Base-by-base conservation (phyloP, 2,329 filamentous ascomycete genomes). In the Fusarium hostae region DNA sequence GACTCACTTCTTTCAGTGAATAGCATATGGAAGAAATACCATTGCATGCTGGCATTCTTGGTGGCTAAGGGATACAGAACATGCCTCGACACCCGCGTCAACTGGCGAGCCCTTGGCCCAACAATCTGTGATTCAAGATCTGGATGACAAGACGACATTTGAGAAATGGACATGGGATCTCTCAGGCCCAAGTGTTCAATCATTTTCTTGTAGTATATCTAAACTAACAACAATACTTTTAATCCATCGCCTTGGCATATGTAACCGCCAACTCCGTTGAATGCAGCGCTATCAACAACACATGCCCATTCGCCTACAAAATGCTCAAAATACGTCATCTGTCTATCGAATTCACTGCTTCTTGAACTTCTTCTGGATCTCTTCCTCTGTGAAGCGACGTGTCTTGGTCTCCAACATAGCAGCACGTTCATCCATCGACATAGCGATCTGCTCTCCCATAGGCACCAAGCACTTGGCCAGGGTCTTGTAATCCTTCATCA, bases 381-480 rank as follows among this genome's bases (percentile, higher is more conserved):
- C 66, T 12, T 76, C 75, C 52, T 76, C 73, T 4, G 75, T 68
- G 48, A 76, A 76, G 30, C 62, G 69, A 26, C 73, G 68, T 4
- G 75, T 76, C 15, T 74, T 70, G n/a, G 63, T 72, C 52, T 74
- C 63, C 28, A 77, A 30, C 40, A 76, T 67, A 28, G 67, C 67
- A 39, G 68, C 51, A 16, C 75, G 55, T 41, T 74, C 73, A 26
- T 90, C 86, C 70, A 91, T 82, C 0, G 84, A 89, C 87, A 94
- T 87, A 9, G 82, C 81, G 43, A 91, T 88, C 82, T 95, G 93
- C 3, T 89, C 85, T 1, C 92, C 92, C 41, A 95, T 91, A 0
- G 93, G 93, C 18, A 95, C 91, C 51, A 95, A 78, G 68, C 92
- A 91, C 59, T 84, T 85, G 3, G 92, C 92, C 13, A 95, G 85